phyloP scores from a whole-genome alignment of 2,329 filamentous ascomycete genomes.

The Neurospora sp. region DNA sequence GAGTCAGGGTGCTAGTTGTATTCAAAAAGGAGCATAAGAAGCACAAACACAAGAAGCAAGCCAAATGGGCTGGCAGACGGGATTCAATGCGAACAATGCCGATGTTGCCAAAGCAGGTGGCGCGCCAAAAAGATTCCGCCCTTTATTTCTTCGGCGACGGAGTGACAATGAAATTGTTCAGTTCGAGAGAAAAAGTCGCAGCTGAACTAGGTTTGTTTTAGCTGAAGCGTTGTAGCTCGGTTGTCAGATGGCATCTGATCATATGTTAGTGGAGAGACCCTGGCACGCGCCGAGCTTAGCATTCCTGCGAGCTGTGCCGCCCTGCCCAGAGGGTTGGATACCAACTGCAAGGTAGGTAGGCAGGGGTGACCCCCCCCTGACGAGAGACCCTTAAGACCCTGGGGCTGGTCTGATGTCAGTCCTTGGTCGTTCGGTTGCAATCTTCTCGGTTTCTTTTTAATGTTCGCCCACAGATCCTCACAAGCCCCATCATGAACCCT shows the following conservation, averaged over 20 bases:
- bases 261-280: not conserved
- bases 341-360: too few relatives aligned
- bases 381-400: too few relatives aligned
- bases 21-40: not conserved
- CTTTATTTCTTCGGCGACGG: not conserved
- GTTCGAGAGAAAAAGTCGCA: not conserved
- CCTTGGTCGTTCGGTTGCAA: too few relatives aligned
- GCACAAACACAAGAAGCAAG: not conserved
- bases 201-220: not conserved
- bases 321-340: too few relatives aligned
- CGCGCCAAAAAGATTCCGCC: not conserved
- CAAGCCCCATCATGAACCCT: not conserved
- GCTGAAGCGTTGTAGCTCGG: not conserved
- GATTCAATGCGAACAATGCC: not conserved
- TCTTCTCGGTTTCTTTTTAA: too few relatives aligned
- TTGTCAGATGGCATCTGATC: not conserved
- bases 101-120: not conserved
- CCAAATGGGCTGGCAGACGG: not conserved
- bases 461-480: too few relatives aligned
- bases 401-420: too few relatives aligned
- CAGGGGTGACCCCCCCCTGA: too few relatives aligned
- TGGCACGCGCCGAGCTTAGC: not conserved
- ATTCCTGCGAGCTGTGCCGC: too few relatives aligned
- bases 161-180: not conserved
- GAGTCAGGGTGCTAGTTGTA: not conserved